Percentiles rank a stretch among this genome's conserved stretches.
These are phyloP conservation scores for Phytophthora syringae DNA, from an alignment of 352 stramenopile genomes.

Conservation along the genomic window DNA sequence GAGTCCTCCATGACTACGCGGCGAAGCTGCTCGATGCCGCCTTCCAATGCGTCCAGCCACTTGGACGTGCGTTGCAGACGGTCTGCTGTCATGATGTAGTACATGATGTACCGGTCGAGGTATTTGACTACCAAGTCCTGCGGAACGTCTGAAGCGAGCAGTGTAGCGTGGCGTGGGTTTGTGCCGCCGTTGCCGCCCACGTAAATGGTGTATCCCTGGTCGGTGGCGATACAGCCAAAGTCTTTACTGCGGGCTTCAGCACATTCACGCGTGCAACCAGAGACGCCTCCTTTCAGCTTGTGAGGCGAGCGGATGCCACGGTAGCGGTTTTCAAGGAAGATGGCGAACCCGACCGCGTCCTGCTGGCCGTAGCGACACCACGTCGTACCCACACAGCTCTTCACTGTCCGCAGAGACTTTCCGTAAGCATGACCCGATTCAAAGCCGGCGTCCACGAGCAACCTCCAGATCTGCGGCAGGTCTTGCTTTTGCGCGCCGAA, in stretches of 20 bases:
- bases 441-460: constrained; percentile 90
- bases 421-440: constrained; percentile 94
- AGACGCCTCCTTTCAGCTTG: constrained; percentile 93
- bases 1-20: constrained; percentile 90
- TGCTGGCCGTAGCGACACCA: constrained; percentile 94
- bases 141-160: constrained; percentile 57
- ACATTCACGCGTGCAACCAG: constrained; percentile 92
- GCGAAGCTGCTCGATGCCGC: constrained; percentile 59
- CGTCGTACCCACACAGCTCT: constrained; percentile 93
- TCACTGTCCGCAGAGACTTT: constrained; percentile 93
- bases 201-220: constrained; percentile 93
- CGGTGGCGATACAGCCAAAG: constrained; percentile 94
- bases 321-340: constrained; percentile 93
- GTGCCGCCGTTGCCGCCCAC: constrained; percentile 90
- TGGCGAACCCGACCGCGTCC: constrained; percentile 91
- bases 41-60: constrained; percentile 89
- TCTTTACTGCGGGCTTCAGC: constrained; percentile 93
- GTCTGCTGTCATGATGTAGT: constrained; percentile 89
- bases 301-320: constrained; percentile 92
- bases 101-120: constrained; percentile 92
- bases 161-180: constrained; percentile 83
- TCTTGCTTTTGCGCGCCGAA: constrained; percentile 93
- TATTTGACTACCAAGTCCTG: constrained; percentile 85
- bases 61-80: constrained; percentile 81
- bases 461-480: constrained; percentile 91